Evolutionary conservation across 2,329 filamentous ascomycete genomes (phyloP), one percentile per base, ranked within the genome.

Genomic region (Lachnellula hyalina): DNA sequence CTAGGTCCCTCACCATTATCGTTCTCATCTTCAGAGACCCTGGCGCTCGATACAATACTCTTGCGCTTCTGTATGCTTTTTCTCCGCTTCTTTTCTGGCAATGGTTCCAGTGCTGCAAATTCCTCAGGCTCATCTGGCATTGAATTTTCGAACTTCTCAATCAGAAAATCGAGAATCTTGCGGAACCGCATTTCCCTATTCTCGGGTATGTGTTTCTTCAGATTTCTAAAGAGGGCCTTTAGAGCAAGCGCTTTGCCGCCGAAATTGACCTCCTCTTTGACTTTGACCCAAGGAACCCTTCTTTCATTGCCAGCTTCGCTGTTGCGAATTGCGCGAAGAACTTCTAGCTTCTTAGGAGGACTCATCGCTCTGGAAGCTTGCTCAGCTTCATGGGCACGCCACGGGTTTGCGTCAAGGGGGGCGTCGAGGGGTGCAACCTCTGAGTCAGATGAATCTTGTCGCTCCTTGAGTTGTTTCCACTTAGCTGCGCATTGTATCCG

Each of bases 401-500:
- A 79, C 70, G 57, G 69, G 49, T 54, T 71, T 55, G 61, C 60
- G 44, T 66, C 67, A 38, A 70, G 66, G n/a, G 50, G 57, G 41
- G 15, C 51, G 47, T 36, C 53, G 21, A 55, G 49, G 25, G 54
- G 36, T 15, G 45, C 38, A 40, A 62, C 61, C 17, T 63, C 53
- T 11, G 47, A 58, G 21, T 63, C 59, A 32, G 28, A 32, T 49
- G 57, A 47, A 44, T 55, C 56, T 19, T 68, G 64, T 14, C 63
- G 58, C n/a, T 68, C 64, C 50, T 72, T 69, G 17, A 83, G 60
- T 28, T 73, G 68, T 56, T 79, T 81, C 84, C 85, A 90, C 66
- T 91, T 90, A 25, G 76, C 76, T 25, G 78, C 75, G 65, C 86
- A 90, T 67, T 89, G 86, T 23, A 88, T 76, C 3, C 84, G 79